Evolutionary conservation across 2,329 filamentous ascomycete species (phyloP), one percentile per base, ranked within the genome.

Genomic region (Sporothrix protearum): DNA sequence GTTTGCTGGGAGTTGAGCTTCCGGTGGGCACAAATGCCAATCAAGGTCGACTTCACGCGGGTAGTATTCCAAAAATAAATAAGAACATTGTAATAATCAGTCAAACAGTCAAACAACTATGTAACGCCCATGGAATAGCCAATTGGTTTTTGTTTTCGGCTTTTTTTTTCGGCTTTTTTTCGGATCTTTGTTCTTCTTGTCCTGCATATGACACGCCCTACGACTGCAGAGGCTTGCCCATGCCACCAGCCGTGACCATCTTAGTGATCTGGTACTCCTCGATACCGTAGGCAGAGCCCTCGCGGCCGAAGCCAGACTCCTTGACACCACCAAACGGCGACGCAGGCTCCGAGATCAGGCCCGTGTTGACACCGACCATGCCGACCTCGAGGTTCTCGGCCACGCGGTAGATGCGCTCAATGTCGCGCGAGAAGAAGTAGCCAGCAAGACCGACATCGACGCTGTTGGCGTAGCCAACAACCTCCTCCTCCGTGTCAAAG

Each of bases 401-500:
- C 0, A 92, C 86, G 64, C 90, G 84, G 76, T 84, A 82, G 36
- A 88, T 85, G 7, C 90, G 82, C 77, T 86, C 83, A 14, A 91
- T 73, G 77, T 92, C 86, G 67, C 82, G 81, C 6, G 88, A 94
- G 85, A 93, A 98, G 84, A 99, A 97, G 83, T 98, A 98, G 0
- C 93, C 95, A 0, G 95, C 96, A 47, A 99, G 85, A 0, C 96
- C 96, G 49, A 98, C 94, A 69, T 95, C 90, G 0, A 92, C 85
- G 55, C 83, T 81, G 81, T 99, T 99, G 3, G 96, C 95, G 75
- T 95, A 82, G 74, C 87, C 85, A 39, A 98, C 89, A 5, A 97
- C 96, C 77, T 98, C 94, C 69, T 91, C 90, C 82, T 98, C 96
- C 0, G 91, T 93, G 63, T 92, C 87, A 78, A 98, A 99, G 66